Evolutionary conservation across 1,139 yeast species (phyloP).

Genomic region (Taphrina confusa): DNA sequence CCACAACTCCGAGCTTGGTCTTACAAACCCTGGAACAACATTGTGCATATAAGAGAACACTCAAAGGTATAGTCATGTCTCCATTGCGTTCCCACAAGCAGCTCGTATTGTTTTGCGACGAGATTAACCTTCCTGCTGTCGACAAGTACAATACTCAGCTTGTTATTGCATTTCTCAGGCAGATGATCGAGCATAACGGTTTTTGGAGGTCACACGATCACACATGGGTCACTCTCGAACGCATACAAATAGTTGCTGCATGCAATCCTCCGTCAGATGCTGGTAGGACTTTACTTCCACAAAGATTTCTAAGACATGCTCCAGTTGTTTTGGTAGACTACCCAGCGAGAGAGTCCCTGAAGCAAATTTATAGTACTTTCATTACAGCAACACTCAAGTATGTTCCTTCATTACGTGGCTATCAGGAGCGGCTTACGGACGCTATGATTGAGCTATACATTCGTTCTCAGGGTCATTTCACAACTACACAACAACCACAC

Average conservation of each 20-base stretch:
- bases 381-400: conserved; percentile 60
- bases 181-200: conserved; percentile 70
- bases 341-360: conserved; percentile 66
- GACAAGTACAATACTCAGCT: conserved; percentile 79
- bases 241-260: conserved; percentile 86
- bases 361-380: conserved; percentile 67
- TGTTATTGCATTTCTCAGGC: conserved; percentile 74
- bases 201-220: conserved; percentile 68
- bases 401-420: conserved; percentile 65
- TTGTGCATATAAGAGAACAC: conserved; percentile 61
- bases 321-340: conserved; percentile 74
- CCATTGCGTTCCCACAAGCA: conserved; percentile 70
- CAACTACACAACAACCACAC: conserved; percentile 53
- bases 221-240: conserved; percentile 67
- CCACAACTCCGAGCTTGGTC: conserved; percentile 66
- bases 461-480: conserved; percentile 51
- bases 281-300: conserved; percentile 64
- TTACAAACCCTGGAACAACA: conserved; percentile 69
- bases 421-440: conserved; percentile 55
- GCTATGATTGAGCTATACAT: conserved; percentile 70
- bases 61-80: conserved; percentile 56
- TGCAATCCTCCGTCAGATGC: conserved; percentile 87
- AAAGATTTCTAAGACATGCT: conserved; percentile 70
- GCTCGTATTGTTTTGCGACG: conserved; percentile 89
- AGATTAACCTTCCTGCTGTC: conserved; percentile 73